Base-by-base conservation (phyloP, 176 grass and related monocot species). In the Oropetium thomaeum region DNA sequence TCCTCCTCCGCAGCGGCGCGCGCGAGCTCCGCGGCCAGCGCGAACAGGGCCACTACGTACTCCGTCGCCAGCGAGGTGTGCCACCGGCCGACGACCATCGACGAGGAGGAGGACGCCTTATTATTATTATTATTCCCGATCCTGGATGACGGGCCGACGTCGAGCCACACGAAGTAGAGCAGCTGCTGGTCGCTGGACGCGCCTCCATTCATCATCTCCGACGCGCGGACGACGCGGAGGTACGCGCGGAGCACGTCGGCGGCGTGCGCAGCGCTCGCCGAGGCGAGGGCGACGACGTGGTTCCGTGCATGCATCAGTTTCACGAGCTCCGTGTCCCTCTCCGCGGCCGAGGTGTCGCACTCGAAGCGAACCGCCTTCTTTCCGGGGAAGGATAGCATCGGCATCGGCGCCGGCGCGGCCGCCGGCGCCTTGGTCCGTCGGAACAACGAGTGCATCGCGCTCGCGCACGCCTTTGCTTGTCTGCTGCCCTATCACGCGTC, bases 381-480 rank as follows among this genome's bases (percentile, higher is more conserved):
- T 22, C 85, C 82, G 8, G 83, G 82, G 65, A 94, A 81, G 27
- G 69, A 71, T 27, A 94, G 79, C 85, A 94, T 90, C 76, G 82
- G 51, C 80, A 68, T 76, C 65, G 87, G 62, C 71, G 52, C 17
- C 53, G 54, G 37, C 71, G 23, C 7, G 8, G 22, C 70, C 49
- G 79, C 16, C 58, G 79, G 34, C 69, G 74, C 45, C 67, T 30
- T 29, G 51, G 27, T 10, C 27, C 66, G 74, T 3, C 74, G 57
- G 66, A 64, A 78, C 28, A 68, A 20, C 44, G 58, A 71, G 20
- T 71, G 44, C 74, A 84, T 78, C 31, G 54, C 60, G 34, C 23
- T 78, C 31, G 54, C 60, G 34, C 23, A 6, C 23, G 70, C 16
- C 12, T 15, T 9, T 40, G 38, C 5, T 27, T 0, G n/a, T n/a